Base-by-base conservation (phyloP, 768 basidiomycete genomes). In the Clathrus columnatus region DNA sequence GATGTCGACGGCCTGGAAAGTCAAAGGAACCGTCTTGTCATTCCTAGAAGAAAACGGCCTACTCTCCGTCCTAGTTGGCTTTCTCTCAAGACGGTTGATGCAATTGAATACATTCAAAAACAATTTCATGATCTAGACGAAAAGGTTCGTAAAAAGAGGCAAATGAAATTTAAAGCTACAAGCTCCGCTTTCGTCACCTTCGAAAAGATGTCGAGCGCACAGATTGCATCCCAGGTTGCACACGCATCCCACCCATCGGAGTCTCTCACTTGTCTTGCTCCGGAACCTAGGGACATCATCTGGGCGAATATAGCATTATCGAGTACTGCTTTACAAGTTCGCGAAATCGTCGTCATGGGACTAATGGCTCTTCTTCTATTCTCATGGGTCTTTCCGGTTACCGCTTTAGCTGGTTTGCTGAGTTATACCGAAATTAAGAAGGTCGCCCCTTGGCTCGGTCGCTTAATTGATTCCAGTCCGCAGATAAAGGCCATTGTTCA, bases 351-450 rank as follows among this genome's bases (percentile, higher is more conserved):
- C 24, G 89, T 94, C 1, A 69, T 89, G 20, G 73, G 68, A 14
- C 74, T 82, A 27, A 87, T 93, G 70, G 76, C 70, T 0, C 60
- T 92, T 18, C 73, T 98, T 29, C 76, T 97, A 62, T 85, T 93
- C 66, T 87, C 87, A 67, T 98, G 96, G 96, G 71, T 89, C 41
- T 81, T 95, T 58, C 96, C 96, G 0, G 91, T 96, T 58, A 82
- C 88, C 0, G 84, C 82, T 0, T 78, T 99, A 16, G 91, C 95
- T 1, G 78, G 85, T 64, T 69, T 99, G 53, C 75, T 99, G 58
- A 93, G 89, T 61, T 97, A 93, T 70, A 78, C 87, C 60, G 94
- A 96, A 66, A 94, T 99, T 68, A 89, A 92, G 72, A 89, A 87
- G 64, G 76, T 79, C 1, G 77, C 85, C 74, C 96, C 96, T 0